Conservation (phyloP, 1,139 yeast species). For the Maudiozyma humilis region DNA sequence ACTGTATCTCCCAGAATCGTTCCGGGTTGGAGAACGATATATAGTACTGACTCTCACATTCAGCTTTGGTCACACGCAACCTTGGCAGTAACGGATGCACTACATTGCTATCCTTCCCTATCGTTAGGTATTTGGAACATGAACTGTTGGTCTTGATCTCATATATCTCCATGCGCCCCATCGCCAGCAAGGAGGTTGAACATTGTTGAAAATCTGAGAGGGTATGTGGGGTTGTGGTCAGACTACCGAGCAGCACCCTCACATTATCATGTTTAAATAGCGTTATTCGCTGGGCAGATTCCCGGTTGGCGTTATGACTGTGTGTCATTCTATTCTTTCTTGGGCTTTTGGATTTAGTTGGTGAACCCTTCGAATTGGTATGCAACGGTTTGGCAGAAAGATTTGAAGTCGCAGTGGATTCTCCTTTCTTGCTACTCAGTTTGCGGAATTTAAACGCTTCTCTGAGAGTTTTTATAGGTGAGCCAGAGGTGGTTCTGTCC, state of each 20-base stretch:
- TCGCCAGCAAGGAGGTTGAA: conserved; percentile 17
- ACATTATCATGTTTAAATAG: conserved; percentile 25
- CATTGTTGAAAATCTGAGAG: conserved; percentile 3
- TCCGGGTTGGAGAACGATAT: conserved; percentile 27
- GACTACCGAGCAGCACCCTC: conserved; percentile 15
- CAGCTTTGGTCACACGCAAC: conserved; percentile 18
- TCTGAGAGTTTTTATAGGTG: background rate
- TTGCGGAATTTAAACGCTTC: background rate
- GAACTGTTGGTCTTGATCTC: conserved; percentile 16
- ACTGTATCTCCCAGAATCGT: conserved; percentile 28
- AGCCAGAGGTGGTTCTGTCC: background rate
- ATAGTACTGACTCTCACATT: conserved; percentile 8
- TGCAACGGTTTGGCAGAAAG: background rate
- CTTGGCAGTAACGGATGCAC: conserved; percentile 30
- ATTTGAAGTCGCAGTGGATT: background rate
- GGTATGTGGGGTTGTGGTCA: conserved; percentile 6
- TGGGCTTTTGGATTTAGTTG: background rate
- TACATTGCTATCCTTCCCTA: conserved; percentile 28
- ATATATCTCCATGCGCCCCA: conserved; percentile 27
- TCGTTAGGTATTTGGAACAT: conserved; percentile 25
- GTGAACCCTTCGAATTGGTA: background rate
- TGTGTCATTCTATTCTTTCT: background rate
- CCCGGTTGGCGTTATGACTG: conserved; percentile 12
- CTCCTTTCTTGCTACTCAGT: background rate
- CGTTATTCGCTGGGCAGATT: conserved; percentile 28